Base-by-base conservation (phyloP, 1,139 yeast species). In the Meyerozyma carpophila region DNA sequence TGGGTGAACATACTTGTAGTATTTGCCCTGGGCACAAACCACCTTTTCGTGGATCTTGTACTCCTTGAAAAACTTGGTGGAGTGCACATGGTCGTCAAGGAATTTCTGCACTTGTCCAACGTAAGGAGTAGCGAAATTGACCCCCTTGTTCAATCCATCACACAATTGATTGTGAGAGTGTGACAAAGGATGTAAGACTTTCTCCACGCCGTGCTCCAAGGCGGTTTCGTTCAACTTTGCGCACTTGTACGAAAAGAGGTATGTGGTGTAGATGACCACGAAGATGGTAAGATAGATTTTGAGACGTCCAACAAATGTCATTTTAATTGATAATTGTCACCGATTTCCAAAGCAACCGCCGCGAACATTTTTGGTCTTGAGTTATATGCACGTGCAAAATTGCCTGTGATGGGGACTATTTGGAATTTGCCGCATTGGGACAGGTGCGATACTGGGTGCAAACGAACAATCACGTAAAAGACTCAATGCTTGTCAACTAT, bases 181-280 rank as follows among this genome's bases (percentile, higher is more conserved):
- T 43, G 63, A 51, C 48, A 70, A 63, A 42, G 78, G 77, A 51
- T 70, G 75, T 52, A 68, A 57, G 41, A 67, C 61, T 18, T 49
- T 41, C 42, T 62, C 56, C 46, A 57, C 58, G 29, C 57, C 61
- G 46, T 58, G 62, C 44, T 64, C 62, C 45, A 67, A 55, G 25
- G 66, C 57, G 14, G 65, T 52, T 51, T 65, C 66, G 44, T 62
- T 54, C 50, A 69, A 63, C 37, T 61, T 53, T 41, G 61, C 65
- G 57, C 78, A 73, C 55, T 72, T 72, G 61, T 68, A 72, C 38
- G 63, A 56, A 52, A 60, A 60, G 53, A 73, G 68, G 58, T 73
- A 73, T 28, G 65, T 48, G 36, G 66, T 52, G 56, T 73, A 73
- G 41, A 68, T 50, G 36, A 64, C 56, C 42, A 69, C 48, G 44